phyloP scores from a whole-genome alignment of 176 grass and related monocot species.

The Olyra latifolia region DNA sequence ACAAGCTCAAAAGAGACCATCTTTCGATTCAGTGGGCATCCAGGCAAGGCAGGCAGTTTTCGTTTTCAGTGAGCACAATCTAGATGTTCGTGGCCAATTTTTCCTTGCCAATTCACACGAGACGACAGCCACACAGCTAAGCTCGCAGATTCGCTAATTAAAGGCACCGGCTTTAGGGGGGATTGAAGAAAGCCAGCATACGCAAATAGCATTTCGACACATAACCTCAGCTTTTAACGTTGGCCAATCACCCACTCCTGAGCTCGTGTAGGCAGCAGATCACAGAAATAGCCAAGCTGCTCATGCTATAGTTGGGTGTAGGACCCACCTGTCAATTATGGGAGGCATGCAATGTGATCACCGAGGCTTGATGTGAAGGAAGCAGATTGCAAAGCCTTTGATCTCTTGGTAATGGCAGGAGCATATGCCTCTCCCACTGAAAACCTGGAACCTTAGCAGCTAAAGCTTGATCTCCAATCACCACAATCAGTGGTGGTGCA shows the following conservation, averaged over 20 bases:
- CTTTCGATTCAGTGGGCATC: conserved; percentile 26
- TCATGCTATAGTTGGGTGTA: background rate
- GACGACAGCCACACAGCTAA: background rate
- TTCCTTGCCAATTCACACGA: background rate
- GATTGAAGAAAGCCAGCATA: background rate
- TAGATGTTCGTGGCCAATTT: background rate
- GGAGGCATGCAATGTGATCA: background rate
- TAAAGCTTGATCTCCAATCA: conserved; percentile 29
- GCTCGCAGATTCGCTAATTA: conserved; percentile 16
- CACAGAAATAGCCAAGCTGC: background rate
- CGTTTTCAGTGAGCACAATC: conserved; percentile 25
- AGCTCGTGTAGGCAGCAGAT: background rate
- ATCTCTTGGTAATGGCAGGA: conserved; percentile 30
- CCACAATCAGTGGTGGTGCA: conserved; percentile 21
- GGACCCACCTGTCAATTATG: conserved; percentile 22
- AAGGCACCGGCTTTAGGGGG: background rate
- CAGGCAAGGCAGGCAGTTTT: background rate
- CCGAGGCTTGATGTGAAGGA: background rate
- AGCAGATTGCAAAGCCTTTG: conserved; percentile 10
- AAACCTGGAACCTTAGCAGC: conserved; percentile 27
- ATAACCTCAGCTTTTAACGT: background rate
- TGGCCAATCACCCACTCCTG: background rate
- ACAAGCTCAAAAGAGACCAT: background rate
- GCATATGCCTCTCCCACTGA: conserved; percentile 57
- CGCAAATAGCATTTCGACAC: conserved; percentile 33